Evolutionary conservation across 2,329 filamentous ascomycete genomes (phyloP).

Genomic region (Nothopassalora personata): DNA sequence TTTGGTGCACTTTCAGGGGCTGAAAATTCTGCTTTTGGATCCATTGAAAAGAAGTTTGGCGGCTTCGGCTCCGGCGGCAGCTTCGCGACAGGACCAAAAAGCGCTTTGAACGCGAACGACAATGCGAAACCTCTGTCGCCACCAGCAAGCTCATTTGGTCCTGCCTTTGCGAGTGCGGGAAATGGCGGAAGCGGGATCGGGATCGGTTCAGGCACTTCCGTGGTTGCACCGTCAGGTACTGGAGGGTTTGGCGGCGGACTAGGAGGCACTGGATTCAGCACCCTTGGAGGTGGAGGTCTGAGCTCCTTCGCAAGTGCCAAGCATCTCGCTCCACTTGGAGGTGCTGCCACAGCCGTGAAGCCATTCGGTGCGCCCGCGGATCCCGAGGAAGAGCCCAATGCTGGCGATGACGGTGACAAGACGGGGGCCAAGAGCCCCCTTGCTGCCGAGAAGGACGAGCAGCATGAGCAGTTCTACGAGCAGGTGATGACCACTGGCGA

Average conservation of each 20-base stretch:
- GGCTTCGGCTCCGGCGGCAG: constrained; percentile 30
- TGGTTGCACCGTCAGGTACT: constrained; percentile 30
- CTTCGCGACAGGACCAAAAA: constrained; percentile 29
- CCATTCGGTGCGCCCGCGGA: constrained; percentile 71
- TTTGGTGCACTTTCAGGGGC: constrained; percentile 42
- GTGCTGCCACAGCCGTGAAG: constrained; percentile 54
- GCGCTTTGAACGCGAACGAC: constrained; percentile 33
- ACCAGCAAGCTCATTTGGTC: constrained; percentile 31
- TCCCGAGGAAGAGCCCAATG: constrained; percentile 49
- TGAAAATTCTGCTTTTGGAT: constrained; percentile 34
- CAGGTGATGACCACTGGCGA: constrained; percentile 84
- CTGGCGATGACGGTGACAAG: constrained; percentile 42
- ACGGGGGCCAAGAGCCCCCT: constrained; percentile 39
- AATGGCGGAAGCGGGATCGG: constrained; percentile 28
- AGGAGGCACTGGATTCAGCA: constrained; percentile 32
- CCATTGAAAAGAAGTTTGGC: constrained; percentile 28
- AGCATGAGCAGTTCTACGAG: constrained; percentile 50
- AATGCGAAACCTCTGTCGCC: constrained; percentile 20
- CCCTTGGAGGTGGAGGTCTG: constrained; percentile 45
- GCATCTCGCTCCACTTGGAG: constrained; percentile 43
- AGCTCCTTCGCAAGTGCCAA: constrained; percentile 59
- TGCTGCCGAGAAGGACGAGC: constrained; percentile 56
- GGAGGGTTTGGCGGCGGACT: constrained; percentile 23
- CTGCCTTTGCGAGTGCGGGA: constrained; percentile 26
- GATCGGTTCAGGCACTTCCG: constrained; percentile 31